Evolutionary conservation across 2,329 filamentous ascomycete genomes (phyloP).

Genomic region (Pleurostoma richardsiae): DNA sequence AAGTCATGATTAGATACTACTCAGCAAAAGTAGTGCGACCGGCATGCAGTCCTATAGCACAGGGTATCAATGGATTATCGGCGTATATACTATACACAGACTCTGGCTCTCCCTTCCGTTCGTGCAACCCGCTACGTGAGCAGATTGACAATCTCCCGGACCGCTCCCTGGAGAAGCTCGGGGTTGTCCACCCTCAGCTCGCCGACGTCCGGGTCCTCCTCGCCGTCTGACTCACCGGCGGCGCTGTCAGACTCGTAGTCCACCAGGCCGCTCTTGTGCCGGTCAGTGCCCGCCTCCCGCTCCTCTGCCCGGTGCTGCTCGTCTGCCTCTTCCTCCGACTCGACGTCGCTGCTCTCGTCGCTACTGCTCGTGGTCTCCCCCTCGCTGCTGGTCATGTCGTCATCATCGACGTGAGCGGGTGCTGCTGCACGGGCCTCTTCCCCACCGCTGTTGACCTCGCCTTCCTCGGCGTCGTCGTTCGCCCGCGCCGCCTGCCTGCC

Average conservation of each 20-base stretch:
- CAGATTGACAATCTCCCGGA: conserved; percentile 9
- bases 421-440: conserved; percentile 6
- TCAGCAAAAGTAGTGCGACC: no score
- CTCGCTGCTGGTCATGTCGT: conserved; percentile 7
- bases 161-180: conserved; percentile 8
- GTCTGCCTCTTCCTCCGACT: neutral
- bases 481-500: neutral
- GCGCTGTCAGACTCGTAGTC: conserved; percentile 8
- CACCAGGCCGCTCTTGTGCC: neutral
- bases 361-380: conserved; percentile 8
- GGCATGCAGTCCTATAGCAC: no score
- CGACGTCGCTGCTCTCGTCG: neutral
- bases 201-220: conserved; percentile 8
- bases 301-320: neutral
- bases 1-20: no score
- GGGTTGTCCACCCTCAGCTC: conserved; percentile 7
- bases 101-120: no score
- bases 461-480: conserved; percentile 11
- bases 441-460: conserved; percentile 15
- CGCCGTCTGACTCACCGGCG: conserved; percentile 4
- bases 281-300: neutral
- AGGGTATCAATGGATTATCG: no score
- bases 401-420: neutral
- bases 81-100: no score
- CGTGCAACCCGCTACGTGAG: neutral